Percentiles rank a stretch among this genome's conserved stretches.
These are phyloP conservation scores for Ophiostoma tasmaniense DNA, from an alignment of 2,329 filamentous ascomycete genomes.

Conservation along the genomic window DNA sequence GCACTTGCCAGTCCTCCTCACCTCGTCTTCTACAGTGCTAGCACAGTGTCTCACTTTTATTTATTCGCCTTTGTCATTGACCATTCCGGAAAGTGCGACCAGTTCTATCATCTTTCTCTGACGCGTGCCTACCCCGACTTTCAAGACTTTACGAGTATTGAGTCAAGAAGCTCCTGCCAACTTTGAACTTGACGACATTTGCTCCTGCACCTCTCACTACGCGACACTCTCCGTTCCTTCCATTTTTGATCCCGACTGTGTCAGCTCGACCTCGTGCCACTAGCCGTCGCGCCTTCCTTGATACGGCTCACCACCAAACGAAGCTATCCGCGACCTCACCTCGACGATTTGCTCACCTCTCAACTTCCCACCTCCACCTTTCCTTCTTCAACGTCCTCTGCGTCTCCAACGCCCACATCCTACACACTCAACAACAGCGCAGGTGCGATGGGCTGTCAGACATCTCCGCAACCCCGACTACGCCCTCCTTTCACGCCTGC, in stretches of 20 bases:
- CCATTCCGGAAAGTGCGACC: conserved; percentile 10
- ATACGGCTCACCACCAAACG: not conserved
- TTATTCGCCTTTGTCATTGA: not conserved
- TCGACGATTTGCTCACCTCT: not conserved
- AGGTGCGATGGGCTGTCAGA: conserved; percentile 17
- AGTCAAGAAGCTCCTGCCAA: conserved; percentile 2
- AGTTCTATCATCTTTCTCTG: not conserved
- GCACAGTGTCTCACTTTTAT: not conserved
- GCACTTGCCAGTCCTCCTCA: not conserved
- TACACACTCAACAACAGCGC: not conserved
- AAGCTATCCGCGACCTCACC: not conserved
- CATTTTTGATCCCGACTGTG: not conserved
- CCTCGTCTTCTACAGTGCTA: conserved; percentile 2
- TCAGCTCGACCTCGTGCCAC: not conserved
- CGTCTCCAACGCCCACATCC: not conserved
- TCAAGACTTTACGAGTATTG: not conserved
- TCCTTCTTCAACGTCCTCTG: not conserved
- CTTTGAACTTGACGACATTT: not conserved
- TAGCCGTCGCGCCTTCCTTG: not conserved
- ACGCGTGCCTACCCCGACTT: conserved; percentile 5
- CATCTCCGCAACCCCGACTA: conserved; percentile 5
- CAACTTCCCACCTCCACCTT: not conserved
- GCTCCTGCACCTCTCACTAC: not conserved
- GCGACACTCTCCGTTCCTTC: no score
- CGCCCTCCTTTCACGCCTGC: not conserved